phyloP scores from a whole-genome alignment of 192 early-diverging fungal species.

The Diversispora epigaea region DNA sequence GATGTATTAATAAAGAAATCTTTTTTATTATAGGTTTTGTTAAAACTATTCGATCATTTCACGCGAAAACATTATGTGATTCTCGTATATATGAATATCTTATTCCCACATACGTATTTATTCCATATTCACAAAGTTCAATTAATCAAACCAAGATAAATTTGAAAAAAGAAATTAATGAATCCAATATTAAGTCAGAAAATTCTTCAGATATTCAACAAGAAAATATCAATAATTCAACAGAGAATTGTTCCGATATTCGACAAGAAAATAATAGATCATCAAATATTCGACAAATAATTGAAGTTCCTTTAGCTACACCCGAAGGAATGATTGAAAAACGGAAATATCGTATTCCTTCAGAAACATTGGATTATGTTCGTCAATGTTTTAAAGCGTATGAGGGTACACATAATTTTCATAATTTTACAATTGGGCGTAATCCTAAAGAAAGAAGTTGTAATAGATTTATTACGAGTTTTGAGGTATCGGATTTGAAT shows the following conservation, averaged over 20 bases:
- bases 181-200: too few relatives aligned
- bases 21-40: constrained; percentile 57
- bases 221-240: background rate
- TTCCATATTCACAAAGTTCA: constrained; percentile 34
- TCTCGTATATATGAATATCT: constrained; percentile 97
- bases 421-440: constrained; percentile 91
- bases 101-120: constrained; percentile 87
- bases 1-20: background rate
- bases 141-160: background rate
- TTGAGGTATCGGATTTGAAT: constrained; percentile 52
- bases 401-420: constrained; percentile 88
- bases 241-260: background rate
- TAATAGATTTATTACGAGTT: constrained; percentile 80
- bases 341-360: constrained; percentile 65
- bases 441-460: constrained; percentile 74
- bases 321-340: constrained; percentile 61
- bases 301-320: constrained; percentile 43
- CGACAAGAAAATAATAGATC: too few relatives aligned
- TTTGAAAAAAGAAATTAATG: too few relatives aligned
- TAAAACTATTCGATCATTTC: constrained; percentile 72
- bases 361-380: constrained; percentile 64
- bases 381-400: constrained; percentile 67
- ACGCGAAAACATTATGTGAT: constrained; percentile 90
- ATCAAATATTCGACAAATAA: background rate
- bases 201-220: too few relatives aligned